Base-by-base conservation (phyloP, 1,139 yeast species). In the Blastobotrys persicus region DNA sequence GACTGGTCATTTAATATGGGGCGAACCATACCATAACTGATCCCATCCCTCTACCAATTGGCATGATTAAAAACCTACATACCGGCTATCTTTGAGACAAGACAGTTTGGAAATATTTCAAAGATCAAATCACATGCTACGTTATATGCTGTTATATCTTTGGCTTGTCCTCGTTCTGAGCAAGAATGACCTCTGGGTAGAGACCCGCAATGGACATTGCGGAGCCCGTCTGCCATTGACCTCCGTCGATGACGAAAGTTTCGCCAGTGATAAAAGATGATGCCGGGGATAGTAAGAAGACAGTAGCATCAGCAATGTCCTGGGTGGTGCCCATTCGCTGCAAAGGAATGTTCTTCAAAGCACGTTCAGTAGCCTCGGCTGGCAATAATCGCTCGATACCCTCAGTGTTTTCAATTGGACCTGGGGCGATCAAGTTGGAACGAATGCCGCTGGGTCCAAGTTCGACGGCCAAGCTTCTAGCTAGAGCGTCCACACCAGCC, bases 241-340 rank as follows among this genome's bases (percentile, higher is more conserved):
- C 98, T 47, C 98, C 98, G 67, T 91, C 98, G 11, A 91, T 96
- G 12, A 88, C 85, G 42, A 80, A 74, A 19, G 84, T 72, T 2
- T 88, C 81, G 13, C 98, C 98, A 11, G 85, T 81, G 33, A 91
- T 77, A 65, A 83, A 91, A 13, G 74, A 62, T 3, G 92, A 88
- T 3, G 96, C 95, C 1, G 85, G 84, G 31, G 95, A 85, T 62
- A 91, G 85, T 58, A 91, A 71, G 65, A 75, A 91, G 0, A 87
- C 87, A 0, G 98, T 89, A 1, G 94, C 82, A 57, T 91, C 85
- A 13, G 98, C 97, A 63, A 91, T 86, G 65, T 91, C 98, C 51
- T 69, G 71, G 11, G 89, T 80, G 2, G 77, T 64, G 1, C 98
- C 98, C 48, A 81, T 68, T 64, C 92, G 75, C 67, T 85, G 95